Evolutionary conservation across 225 moss, liverwort and hornwort genomes (phyloP).

Genomic region (Neckera pumila): DNA sequence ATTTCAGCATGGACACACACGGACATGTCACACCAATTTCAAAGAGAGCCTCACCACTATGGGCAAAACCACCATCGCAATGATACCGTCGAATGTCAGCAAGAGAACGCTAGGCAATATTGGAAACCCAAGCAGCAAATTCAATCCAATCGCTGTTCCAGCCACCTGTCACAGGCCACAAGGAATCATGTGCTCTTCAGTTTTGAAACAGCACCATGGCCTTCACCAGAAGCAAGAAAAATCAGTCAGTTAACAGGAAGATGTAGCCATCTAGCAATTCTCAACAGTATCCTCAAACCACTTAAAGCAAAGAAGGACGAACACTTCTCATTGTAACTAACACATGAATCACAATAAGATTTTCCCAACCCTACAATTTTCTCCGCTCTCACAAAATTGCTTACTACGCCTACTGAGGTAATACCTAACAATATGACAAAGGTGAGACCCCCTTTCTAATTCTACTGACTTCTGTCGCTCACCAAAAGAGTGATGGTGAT

Average conservation of each 20-base stretch:
- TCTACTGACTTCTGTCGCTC: neutral
- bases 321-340: neutral
- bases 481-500: neutral
- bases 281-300: neutral
- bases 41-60: slow-evolving; percentile 42
- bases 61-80: slow-evolving; percentile 48
- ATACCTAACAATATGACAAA: neutral
- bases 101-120: slow-evolving; percentile 50
- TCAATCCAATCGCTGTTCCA: slow-evolving; percentile 75
- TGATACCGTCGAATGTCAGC: slow-evolving; percentile 50
- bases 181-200: neutral
- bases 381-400: neutral
- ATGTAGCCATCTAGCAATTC: neutral
- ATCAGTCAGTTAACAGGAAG: too few relatives aligned
- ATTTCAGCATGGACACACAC: neutral
- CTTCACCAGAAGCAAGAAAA: neutral
- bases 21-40: neutral
- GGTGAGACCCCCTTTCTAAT: neutral
- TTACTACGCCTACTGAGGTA: neutral
- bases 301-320: neutral
- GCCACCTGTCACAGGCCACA: slow-evolving; percentile 53
- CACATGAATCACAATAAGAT: neutral
- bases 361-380: neutral
- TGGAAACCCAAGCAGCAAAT: slow-evolving; percentile 53
- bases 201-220: neutral